Evolutionary conservation across 129 eudicot species (phyloP), one percentile per base, ranked within the genome.

Genomic region (Flaveria bidentis): DNA sequence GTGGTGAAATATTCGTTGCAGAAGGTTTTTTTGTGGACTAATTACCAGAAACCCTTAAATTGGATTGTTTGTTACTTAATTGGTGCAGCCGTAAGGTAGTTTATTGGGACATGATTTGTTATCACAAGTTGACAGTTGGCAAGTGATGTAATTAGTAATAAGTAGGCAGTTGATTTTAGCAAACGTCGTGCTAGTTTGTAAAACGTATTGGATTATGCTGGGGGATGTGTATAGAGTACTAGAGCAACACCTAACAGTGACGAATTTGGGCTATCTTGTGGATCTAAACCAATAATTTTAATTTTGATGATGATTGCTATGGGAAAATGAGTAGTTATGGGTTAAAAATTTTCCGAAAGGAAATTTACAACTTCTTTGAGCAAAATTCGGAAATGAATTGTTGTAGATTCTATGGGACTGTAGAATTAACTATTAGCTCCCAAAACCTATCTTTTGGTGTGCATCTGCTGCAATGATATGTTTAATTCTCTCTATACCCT

Each of bases 21-120:
- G 71, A 71, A 60, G 63, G 41, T 47, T 75, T 62, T 62, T 47
- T 12, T 33, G 69, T 25, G 61, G 71, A 23, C 9, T 61, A 45
- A 61, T 61, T 73, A 13, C 16, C 30, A 47, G 30, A 63, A 63
- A 47, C 64, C 52, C n/a, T 69, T 25, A 2, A 69, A 78, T 61
- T 42, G 44, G 42, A 33, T 56, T 58, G 63, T 57, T 46, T 46
- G 14, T 45, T 52, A 65, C 39, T 33, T 9, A 39, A 20, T 22
- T 71, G 52, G 69, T 36, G 76, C 25, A 8, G 49, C 46, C 58
- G 15, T 15, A 6, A 15, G 74, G 15, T 13, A 49, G 67, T 67
- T 76, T 9, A 65, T 66, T 66, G 13, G 55, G 69, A 39, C 57
- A 22, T 41, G 56, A 41, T 41, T 23, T 25, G 78, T 8, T 60